These are phyloP conservation scores for Aspergillus aculeatinus DNA, from an alignment of 2,329 filamentous ascomycete genomes.

Conservation along the genomic window DNA sequence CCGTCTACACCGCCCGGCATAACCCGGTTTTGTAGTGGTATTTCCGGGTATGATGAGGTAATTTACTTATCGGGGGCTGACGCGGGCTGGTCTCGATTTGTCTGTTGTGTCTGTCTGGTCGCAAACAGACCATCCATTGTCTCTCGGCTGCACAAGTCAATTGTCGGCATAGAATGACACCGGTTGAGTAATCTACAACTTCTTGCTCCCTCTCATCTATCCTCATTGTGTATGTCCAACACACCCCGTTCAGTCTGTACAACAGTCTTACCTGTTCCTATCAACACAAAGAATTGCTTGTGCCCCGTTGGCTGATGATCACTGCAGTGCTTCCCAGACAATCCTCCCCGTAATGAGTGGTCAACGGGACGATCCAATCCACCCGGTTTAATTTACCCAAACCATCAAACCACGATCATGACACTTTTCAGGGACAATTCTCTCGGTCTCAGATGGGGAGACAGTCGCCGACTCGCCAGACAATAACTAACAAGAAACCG, in stretches of 20 bases:
- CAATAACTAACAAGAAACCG: background rate
- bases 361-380: background rate
- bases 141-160: too few species aligned
- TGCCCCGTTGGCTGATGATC: background rate
- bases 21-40: background rate
- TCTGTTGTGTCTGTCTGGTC: too few species aligned
- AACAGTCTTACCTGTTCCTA: background rate
- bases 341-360: background rate
- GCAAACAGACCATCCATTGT: too few species aligned
- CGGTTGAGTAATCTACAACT: too few species aligned
- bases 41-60: too few species aligned
- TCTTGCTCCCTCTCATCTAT: too few species aligned
- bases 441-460: background rate
- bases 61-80: background rate
- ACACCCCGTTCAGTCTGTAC: too few species aligned
- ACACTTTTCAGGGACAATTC: background rate
- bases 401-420: background rate
- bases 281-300: background rate
- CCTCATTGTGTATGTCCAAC: too few species aligned
- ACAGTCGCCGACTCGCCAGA: background rate
- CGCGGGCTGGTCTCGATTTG: background rate
- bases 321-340: background rate
- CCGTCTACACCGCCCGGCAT: background rate
- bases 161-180: too few species aligned
- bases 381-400: background rate